These are phyloP conservation scores for Nicotiana obtusifolia DNA, from an alignment of 257 asterid species.

Conservation along the genomic window DNA sequence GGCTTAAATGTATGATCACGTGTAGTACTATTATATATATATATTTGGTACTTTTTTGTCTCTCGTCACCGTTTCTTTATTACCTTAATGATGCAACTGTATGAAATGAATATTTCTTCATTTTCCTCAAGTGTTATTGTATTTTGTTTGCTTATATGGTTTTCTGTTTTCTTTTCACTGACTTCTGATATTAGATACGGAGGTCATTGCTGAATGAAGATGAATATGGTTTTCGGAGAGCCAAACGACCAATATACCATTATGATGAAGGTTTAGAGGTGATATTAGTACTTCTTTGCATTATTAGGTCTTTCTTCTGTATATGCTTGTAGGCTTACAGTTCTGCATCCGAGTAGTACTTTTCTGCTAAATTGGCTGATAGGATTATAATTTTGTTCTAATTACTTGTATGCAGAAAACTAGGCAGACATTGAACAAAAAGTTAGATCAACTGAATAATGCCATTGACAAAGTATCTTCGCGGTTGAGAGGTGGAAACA, in stretches of 20 bases:
- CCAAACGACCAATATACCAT: conserved; percentile 66
- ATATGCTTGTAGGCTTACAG: neutral
- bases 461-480: conserved; percentile 84
- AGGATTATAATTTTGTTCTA: neutral
- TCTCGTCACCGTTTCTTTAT: neutral
- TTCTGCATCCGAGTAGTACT: neutral
- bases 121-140: neutral
- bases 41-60: neutral
- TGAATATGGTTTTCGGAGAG: conserved; percentile 69
- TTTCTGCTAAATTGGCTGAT: neutral
- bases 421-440: conserved; percentile 64
- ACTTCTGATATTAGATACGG: conserved; percentile 46
- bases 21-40: neutral
- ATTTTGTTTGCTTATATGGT: neutral
- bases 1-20: neutral
- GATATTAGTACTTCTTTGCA: neutral
- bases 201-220: conserved; percentile 74
- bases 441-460: conserved; percentile 70
- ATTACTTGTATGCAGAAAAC: conserved; percentile 50
- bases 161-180: neutral
- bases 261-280: conserved; percentile 80
- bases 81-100: neutral
- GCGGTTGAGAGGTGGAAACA: conserved; percentile 79
- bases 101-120: neutral
- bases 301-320: neutral